phyloP scores from a whole-genome alignment of 306 rosid species.

The Citrullus amarus region DNA sequence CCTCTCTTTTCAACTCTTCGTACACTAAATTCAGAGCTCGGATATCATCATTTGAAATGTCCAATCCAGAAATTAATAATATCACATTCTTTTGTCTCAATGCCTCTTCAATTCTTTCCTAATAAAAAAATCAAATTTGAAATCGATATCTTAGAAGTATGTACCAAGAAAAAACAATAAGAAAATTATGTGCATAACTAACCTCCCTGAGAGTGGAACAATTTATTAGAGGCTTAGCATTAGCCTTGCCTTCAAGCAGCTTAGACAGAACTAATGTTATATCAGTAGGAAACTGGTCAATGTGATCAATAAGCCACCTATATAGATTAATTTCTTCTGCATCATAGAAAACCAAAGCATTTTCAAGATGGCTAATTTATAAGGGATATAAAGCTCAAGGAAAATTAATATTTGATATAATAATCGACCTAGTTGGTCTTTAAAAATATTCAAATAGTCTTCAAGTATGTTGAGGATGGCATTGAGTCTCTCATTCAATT shows the following conservation, averaged over 20 bases:
- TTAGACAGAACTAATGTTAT: neutral
- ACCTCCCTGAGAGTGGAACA: slow-evolving; percentile 37
- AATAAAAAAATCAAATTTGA: too few species aligned
- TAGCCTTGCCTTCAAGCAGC: slow-evolving; percentile 5
- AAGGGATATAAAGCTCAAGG: neutral
- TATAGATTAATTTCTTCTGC: slow-evolving; percentile 1
- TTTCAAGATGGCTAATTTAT: neutral
- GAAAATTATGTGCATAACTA: neutral
- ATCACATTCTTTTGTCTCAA: slow-evolving; percentile 26
- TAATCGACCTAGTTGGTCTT: neutral
- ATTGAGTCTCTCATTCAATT: neutral
- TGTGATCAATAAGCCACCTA: slow-evolving; percentile 1
- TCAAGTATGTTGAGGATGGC: neutral
- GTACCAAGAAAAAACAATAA: too few species aligned
- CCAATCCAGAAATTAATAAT: slow-evolving; percentile 36
- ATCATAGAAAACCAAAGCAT: neutral
- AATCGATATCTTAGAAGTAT: too few species aligned
- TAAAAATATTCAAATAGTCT: neutral
- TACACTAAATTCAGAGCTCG: slow-evolving; percentile 19
- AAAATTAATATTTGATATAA: neutral
- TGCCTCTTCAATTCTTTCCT: slow-evolving; percentile 1
- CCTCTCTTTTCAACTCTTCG: slow-evolving; percentile 18
- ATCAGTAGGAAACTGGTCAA: slow-evolving; percentile 2
- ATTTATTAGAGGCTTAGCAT: slow-evolving; percentile 21
- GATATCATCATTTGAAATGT: slow-evolving; percentile 38